These are phyloP conservation scores for Sporothrix schenckii DNA, from an alignment of 2,329 filamentous ascomycete species.

Conservation along the genomic window DNA sequence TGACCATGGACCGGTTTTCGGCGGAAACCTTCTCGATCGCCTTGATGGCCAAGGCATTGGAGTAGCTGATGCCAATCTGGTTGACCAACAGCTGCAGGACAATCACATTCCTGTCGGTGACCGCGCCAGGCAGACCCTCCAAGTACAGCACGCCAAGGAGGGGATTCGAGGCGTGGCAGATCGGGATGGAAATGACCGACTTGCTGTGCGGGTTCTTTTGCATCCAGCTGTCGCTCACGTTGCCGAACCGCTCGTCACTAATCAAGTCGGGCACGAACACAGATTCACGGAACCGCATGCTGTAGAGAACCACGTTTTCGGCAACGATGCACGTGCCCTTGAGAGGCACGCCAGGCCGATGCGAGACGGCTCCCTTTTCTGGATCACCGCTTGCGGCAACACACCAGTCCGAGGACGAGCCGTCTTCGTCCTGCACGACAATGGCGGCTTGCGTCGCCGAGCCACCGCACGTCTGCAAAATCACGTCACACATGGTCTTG, in stretches of 20 bases:
- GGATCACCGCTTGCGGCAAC: constrained; percentile 74
- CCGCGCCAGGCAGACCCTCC: constrained; percentile 72
- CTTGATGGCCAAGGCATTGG: constrained; percentile 68
- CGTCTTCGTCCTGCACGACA: constrained; percentile 68
- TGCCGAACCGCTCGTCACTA: constrained; percentile 76
- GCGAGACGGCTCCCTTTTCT: constrained; percentile 67
- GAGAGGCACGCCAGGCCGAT: constrained; percentile 66
- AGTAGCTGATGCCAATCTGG: constrained; percentile 74
- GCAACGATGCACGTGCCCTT: constrained; percentile 69
- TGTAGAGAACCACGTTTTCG: constrained; percentile 76
- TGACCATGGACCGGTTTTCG: constrained; percentile 76
- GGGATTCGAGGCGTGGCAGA: constrained; percentile 70
- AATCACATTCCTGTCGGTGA: constrained; percentile 72
- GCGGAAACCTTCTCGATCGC: constrained; percentile 76
- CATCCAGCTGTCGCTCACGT: constrained; percentile 70
- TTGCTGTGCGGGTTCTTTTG: constrained; percentile 69
- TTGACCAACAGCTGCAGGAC: constrained; percentile 73
- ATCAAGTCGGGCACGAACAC: constrained; percentile 75
- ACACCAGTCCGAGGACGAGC: constrained; percentile 60
- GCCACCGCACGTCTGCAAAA: constrained; percentile 73
- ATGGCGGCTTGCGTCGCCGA: constrained; percentile 73
- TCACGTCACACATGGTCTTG: constrained; percentile 80
- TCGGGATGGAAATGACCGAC: constrained; percentile 78
- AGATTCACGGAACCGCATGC: constrained; percentile 72
- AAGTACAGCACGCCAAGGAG: constrained; percentile 76